phyloP scores from a whole-genome alignment of 805 yeast species.

The Metschnikowia reukaufii region DNA sequence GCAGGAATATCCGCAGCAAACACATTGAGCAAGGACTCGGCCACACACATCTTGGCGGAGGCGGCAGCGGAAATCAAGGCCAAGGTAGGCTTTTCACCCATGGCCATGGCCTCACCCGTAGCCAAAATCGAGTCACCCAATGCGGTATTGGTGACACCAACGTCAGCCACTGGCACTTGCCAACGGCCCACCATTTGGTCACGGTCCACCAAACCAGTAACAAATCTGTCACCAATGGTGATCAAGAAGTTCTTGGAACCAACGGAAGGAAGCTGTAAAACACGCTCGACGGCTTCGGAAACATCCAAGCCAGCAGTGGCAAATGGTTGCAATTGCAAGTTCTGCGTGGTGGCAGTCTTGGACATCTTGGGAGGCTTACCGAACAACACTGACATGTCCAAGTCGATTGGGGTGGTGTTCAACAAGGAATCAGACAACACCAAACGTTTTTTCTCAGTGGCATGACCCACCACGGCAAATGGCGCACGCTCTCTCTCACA shows the following conservation, averaged over 20 bases:
- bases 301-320: slow-evolving; percentile 38
- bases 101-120: slow-evolving; percentile 96
- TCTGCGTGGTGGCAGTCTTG: slow-evolving; percentile 64
- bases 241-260: slow-evolving; percentile 93
- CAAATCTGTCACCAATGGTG: slow-evolving; percentile 98
- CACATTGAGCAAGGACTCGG: slow-evolving; percentile 86
- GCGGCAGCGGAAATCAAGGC: slow-evolving; percentile 89
- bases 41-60: slow-evolving; percentile 92
- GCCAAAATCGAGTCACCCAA: slow-evolving; percentile 66
- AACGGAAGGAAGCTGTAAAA: slow-evolving; percentile 85
- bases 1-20: slow-evolving; percentile 85
- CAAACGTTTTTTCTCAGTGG: slow-evolving; percentile 83
- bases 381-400: slow-evolving; percentile 91
- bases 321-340: slow-evolving; percentile 49
- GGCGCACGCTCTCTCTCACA: slow-evolving; percentile 97
- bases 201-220: slow-evolving; percentile 93
- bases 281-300: slow-evolving; percentile 73
- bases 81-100: slow-evolving; percentile 93
- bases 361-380: slow-evolving; percentile 98
- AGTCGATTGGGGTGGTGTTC: slow-evolving; percentile 85
- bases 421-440: slow-evolving; percentile 76
- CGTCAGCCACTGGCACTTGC: slow-evolving; percentile 99
- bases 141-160: slow-evolving; percentile 92
- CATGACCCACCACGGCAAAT: slow-evolving; percentile 92
- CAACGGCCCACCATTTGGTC: slow-evolving; percentile 99